Evolutionary conservation across 1,139 yeast genomes (phyloP).

Genomic region (Ashbya aceris): DNA sequence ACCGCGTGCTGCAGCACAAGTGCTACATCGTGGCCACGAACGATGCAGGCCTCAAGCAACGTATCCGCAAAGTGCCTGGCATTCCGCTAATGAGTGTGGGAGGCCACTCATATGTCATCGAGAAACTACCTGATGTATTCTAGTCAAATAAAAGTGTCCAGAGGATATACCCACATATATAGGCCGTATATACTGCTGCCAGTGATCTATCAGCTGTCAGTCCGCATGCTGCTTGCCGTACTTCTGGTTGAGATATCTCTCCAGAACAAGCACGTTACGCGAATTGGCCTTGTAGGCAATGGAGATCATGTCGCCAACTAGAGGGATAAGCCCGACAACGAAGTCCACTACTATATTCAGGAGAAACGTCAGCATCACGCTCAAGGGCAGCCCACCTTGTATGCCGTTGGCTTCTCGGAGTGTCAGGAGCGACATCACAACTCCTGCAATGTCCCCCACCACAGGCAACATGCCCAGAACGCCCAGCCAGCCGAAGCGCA

Average conservation of each 20-base stretch:
- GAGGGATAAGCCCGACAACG: constrained; percentile 58
- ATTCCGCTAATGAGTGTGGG: constrained; percentile 96
- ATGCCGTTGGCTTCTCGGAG: constrained; percentile 44
- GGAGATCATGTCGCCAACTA: constrained; percentile 61
- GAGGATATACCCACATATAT: background rate
- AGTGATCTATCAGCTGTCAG: background rate
- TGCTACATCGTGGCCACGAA: constrained; percentile 96
- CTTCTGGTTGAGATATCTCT: constrained; percentile 44
- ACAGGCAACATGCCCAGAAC: constrained; percentile 60
- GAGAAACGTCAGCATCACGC: constrained; percentile 44
- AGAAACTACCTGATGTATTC: constrained; percentile 89
- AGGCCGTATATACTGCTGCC: background rate
- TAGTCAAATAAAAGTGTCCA: constrained; percentile 24
- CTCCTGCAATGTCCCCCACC: constrained; percentile 47
- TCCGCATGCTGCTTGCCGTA: constrained; percentile 5
- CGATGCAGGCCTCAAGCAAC: constrained; percentile 93
- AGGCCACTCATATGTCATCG: constrained; percentile 82
- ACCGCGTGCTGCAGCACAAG: constrained; percentile 88
- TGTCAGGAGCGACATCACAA: constrained; percentile 41
- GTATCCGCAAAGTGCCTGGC: constrained; percentile 94
- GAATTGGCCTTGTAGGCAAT: constrained; percentile 69
- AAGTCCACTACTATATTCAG: constrained; percentile 58
- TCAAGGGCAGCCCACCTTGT: constrained; percentile 56
- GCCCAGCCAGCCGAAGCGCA: constrained; percentile 65
- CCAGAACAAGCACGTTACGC: constrained; percentile 58